Evolutionary conservation across 1,284 basidiomycete genomes (phyloP).

Genomic region (Leccinum huronense): DNA sequence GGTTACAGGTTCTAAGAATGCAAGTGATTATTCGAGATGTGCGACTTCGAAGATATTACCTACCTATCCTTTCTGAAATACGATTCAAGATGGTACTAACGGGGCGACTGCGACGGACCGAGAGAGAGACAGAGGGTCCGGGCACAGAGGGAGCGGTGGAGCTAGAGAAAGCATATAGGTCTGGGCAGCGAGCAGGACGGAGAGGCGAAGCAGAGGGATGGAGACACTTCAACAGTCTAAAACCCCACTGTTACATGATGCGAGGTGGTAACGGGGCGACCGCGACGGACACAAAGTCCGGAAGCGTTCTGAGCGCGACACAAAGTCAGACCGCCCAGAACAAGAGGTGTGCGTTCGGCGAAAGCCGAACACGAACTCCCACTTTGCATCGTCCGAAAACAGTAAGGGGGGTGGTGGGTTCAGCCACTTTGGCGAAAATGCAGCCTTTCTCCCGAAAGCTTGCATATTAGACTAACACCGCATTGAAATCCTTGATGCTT

Average conservation of each 20-base stretch:
- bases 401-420: background rate
- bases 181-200: background rate
- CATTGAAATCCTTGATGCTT: background rate
- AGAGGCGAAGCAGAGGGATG: background rate
- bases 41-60: background rate
- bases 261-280: background rate
- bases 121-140: too few species aligned
- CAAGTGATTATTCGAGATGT: background rate
- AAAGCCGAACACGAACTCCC: background rate
- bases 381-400: background rate
- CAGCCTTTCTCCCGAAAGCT: background rate
- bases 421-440: background rate
- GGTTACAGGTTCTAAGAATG: too few species aligned
- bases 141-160: too few species aligned
- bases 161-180: background rate
- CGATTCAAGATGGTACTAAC: too few species aligned
- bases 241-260: background rate
- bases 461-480: background rate
- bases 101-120: too few species aligned
- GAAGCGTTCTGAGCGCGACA: background rate
- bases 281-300: too few species aligned
- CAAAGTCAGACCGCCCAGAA: background rate
- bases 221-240: background rate
- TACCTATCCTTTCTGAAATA: background rate
- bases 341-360: background rate